phyloP scores from a whole-genome alignment of 345 rosid species.

The Linum lewisii region DNA sequence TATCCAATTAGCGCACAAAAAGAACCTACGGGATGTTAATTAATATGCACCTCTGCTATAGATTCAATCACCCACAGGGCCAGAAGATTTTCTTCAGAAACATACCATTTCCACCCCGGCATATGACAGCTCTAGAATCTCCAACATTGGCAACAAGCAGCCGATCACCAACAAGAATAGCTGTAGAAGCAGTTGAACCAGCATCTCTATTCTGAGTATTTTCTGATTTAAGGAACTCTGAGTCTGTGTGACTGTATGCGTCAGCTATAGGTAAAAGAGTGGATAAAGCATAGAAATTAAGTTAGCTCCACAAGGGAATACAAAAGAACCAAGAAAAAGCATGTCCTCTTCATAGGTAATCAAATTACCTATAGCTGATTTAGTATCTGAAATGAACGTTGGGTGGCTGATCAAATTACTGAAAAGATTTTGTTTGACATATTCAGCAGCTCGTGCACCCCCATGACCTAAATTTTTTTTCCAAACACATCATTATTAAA shows the following conservation, averaged over 20 bases:
- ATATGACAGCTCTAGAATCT: conserved; percentile 95
- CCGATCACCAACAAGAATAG: conserved; percentile 86
- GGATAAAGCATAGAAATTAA: conserved; percentile 10
- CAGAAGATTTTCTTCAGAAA: background rate
- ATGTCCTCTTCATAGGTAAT: conserved; percentile 5
- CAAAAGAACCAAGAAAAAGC: conserved; percentile 4
- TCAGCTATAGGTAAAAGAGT: conserved; percentile 48
- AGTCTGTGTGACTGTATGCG: conserved; percentile 85
- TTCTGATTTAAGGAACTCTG: conserved; percentile 87
- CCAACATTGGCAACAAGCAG: conserved; percentile 96
- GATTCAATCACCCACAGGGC: background rate
- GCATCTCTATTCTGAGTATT: conserved; percentile 93
- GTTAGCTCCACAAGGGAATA: conserved; percentile 12
- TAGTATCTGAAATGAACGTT: conserved; percentile 86
- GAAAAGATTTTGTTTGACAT: conserved; percentile 87
- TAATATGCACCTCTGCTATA: background rate
- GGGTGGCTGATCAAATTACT: conserved; percentile 93
- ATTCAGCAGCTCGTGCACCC: conserved; percentile 98
- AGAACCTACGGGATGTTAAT: background rate
- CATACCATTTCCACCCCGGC: conserved; percentile 92
- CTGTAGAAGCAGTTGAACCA: conserved; percentile 99
- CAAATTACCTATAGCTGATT: conserved; percentile 76
- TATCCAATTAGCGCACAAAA: background rate
- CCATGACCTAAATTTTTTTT: conserved; percentile 78
- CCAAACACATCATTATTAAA: conserved; percentile 3